Base-by-base conservation (phyloP, 1,284 basidiomycete genomes). In the Vanrija sp. region DNA sequence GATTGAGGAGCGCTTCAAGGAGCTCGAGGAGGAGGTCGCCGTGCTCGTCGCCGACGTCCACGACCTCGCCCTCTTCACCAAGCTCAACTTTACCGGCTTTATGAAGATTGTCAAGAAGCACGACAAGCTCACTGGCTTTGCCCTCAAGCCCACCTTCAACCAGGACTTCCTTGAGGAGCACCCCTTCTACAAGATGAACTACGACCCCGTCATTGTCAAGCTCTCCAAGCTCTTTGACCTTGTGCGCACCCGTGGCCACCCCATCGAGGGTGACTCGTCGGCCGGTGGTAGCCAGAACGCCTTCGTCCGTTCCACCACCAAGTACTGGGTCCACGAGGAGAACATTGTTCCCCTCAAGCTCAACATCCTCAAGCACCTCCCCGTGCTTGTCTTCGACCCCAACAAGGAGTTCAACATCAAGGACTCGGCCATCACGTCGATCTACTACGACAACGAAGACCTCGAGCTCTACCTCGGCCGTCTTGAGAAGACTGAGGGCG, bases 51-150 rank as follows among this genome's bases (percentile, higher is more conserved):
- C 96, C 3, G 96, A 98, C 68, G 95, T 98, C 8, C 96, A 99
- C 72, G 96, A 99, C 75, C 82, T 99, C 24, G 94, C 95, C 12
- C 78, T 95, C 50, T 95, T 93, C 75, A 88, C 89, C 6, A 98
- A 98, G 76, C 83, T 98, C 61, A 97, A 97, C 75, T 92, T 90
- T 72, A 95, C 96, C 1, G 96, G 96, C 9, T 99, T 99, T 77
- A 89, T 97, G 82, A 99, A 99, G 79, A 98, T 98, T 61, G 82
- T 98, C 61, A 98, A 98, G 87, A 95, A 94, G 87, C 79, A 80
- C 66, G 79, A 80, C 67, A 84, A 84, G 78, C 77, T 81, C 61
- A 84, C 82, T 15, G 80, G 79, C n/a, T 81, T 79, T 57, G 75
- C 78, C 25, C 71, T 84, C 45, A 81, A 82, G 65, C 77, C 79